phyloP scores from a whole-genome alignment of 1,139 yeast genomes.

The Suhomyces ambrosiae region DNA sequence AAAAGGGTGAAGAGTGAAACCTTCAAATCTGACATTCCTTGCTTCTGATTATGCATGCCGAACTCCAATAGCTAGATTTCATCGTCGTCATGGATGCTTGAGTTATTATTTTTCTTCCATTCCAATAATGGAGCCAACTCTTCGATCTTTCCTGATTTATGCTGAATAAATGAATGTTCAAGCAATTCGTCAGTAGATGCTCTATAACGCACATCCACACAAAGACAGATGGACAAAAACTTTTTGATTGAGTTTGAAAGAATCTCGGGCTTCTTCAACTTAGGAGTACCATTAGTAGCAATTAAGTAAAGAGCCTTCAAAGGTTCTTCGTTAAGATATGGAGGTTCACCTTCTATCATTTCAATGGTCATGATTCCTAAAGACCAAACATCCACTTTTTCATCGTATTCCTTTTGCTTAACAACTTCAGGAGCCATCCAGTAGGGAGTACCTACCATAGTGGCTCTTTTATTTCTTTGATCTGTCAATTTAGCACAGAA shows the following conservation, averaged over 20 bases:
- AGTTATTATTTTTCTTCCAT: slow-evolving; percentile 50
- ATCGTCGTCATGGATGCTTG: slow-evolving; percentile 5
- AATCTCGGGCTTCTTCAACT: slow-evolving; percentile 81
- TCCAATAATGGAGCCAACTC: slow-evolving; percentile 71
- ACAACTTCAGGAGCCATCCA: slow-evolving; percentile 99
- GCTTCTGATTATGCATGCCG: too few relatives aligned
- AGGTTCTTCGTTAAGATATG: slow-evolving; percentile 95
- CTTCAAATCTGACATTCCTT: too few relatives aligned
- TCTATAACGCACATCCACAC: slow-evolving; percentile 91
- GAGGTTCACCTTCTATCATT: slow-evolving; percentile 98
- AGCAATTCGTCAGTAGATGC: slow-evolving; percentile 89
- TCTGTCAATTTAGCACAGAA: slow-evolving; percentile 96
- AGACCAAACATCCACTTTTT: slow-evolving; percentile 97
- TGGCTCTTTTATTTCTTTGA: slow-evolving; percentile 89
- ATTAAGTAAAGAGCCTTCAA: slow-evolving; percentile 83
- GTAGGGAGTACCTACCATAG: slow-evolving; percentile 99
- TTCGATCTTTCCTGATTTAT: slow-evolving; percentile 67
- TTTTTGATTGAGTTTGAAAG: slow-evolving; percentile 80
- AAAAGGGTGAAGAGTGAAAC: too few relatives aligned
- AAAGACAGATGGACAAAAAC: slow-evolving; percentile 86
- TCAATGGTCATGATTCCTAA: slow-evolving; percentile 97
- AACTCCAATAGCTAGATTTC: too few relatives aligned
- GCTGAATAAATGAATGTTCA: slow-evolving; percentile 74
- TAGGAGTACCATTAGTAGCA: slow-evolving; percentile 97
- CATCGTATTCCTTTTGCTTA: slow-evolving; percentile 93